These are phyloP conservation scores for Gamsiella multidivaricata DNA, from an alignment of 192 early-diverging fungal genomes.

Conservation along the genomic window DNA sequence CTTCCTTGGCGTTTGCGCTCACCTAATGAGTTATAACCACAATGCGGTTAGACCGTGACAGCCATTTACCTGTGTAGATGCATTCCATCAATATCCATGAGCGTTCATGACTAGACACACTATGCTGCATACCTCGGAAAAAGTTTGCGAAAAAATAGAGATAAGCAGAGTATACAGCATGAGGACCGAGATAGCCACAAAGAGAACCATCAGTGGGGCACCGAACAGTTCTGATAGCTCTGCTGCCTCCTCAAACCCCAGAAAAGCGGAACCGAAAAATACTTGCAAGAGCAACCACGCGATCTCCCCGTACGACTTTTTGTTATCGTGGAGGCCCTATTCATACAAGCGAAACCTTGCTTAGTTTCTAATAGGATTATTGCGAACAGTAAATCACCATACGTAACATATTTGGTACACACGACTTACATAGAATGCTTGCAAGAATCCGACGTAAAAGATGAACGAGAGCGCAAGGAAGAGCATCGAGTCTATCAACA, in stretches of 20 bases:
- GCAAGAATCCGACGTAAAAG: constrained; percentile 57
- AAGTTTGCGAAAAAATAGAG: constrained; percentile 56
- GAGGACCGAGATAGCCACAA: constrained; percentile 54
- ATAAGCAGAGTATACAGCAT: constrained; percentile 56
- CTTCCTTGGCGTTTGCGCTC: constrained; percentile 58
- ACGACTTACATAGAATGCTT: constrained; percentile 45
- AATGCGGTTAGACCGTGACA: too few species aligned
- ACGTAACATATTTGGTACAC: not conserved
- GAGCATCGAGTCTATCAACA: constrained; percentile 55
- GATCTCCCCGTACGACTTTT: constrained; percentile 48
- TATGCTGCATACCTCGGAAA: constrained; percentile 28
- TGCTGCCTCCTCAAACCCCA: constrained; percentile 53
- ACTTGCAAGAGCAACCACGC: constrained; percentile 55
- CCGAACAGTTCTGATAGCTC: constrained; percentile 53
- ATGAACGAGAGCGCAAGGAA: constrained; percentile 53
- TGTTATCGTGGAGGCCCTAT: constrained; percentile 46
- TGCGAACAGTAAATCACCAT: not conserved
- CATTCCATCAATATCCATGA: not conserved
- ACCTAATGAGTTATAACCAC: too few species aligned
- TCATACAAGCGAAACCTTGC: not conserved
- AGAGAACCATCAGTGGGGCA: constrained; percentile 54
- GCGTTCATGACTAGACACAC: not conserved
- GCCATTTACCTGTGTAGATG: too few species aligned
- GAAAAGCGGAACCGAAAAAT: constrained; percentile 53
- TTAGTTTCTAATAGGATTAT: not conserved